Conservation (phyloP, 352 stramenopile genomes). For the Globisporangium lucens region DNA sequence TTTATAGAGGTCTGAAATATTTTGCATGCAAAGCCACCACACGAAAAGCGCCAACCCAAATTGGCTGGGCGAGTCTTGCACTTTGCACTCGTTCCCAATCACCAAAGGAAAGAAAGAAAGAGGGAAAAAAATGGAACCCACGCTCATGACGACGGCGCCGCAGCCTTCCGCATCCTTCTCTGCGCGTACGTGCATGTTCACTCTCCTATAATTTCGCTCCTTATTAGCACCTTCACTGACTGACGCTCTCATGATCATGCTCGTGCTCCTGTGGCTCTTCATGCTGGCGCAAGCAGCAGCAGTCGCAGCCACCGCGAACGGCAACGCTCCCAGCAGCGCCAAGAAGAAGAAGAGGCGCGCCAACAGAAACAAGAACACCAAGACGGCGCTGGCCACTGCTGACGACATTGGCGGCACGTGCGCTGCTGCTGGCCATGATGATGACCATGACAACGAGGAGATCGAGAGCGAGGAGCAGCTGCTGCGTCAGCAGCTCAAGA, state of each 20-base stretch:
- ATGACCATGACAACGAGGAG: slow-evolving; percentile 5
- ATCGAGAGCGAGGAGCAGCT: slow-evolving; percentile 15
- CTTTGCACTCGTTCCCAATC: not conserved
- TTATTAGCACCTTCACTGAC: not conserved
- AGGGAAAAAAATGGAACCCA: not conserved
- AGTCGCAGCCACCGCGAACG: not conserved
- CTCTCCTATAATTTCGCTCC: not conserved
- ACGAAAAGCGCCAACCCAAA: not conserved
- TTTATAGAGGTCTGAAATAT: no score
- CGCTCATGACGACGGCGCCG: not conserved
- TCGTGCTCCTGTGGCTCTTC: slow-evolving; percentile 16
- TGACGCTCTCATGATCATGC: slow-evolving; percentile 7
- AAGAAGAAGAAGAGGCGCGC: slow-evolving; percentile 19
- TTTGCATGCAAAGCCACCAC: not conserved
- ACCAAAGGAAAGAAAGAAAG: not conserved
- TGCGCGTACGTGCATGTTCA: not conserved
- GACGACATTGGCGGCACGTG: not conserved
- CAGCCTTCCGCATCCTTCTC: not conserved
- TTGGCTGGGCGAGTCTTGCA: not conserved
- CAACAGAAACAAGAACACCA: slow-evolving; percentile 8
- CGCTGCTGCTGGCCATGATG: slow-evolving; percentile 10
- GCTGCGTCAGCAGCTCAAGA: slow-evolving; percentile 4
- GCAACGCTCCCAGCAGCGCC: not conserved
- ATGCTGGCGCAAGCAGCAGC: not conserved
- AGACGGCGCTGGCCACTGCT: not conserved